Percentiles rank a stretch among this genome's conserved stretches.
phyloP scores from a whole-genome alignment of 2,329 filamentous ascomycete species.

The Phyllosticta capitalensis region DNA sequence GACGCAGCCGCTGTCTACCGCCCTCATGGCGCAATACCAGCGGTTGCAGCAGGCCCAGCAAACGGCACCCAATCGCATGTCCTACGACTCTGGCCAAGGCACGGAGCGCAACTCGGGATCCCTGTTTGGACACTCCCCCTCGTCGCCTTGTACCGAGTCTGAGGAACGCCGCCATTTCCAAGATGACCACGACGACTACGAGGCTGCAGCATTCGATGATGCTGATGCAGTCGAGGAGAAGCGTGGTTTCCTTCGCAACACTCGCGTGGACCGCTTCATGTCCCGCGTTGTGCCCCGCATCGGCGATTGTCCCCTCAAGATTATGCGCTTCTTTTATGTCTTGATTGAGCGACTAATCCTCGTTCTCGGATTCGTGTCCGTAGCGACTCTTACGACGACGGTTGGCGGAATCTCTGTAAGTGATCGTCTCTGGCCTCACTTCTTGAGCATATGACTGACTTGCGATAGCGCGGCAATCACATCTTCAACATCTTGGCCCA shows the following conservation, averaged over 20 bases:
- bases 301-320: slow-evolving; percentile 44
- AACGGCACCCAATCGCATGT: slow-evolving; percentile 24
- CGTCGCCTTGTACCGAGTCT: slow-evolving; percentile 44
- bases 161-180: slow-evolving; percentile 27
- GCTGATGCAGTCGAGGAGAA: slow-evolving; percentile 38
- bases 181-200: slow-evolving; percentile 41
- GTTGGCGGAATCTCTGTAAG: slow-evolving; percentile 80
- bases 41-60: slow-evolving; percentile 24
- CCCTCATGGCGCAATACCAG: slow-evolving; percentile 30
- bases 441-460: slow-evolving; percentile 9
- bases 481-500: slow-evolving; percentile 85
- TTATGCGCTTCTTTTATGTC: slow-evolving; percentile 53
- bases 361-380: slow-evolving; percentile 63
- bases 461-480: slow-evolving; percentile 49
- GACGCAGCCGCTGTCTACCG: slow-evolving; percentile 23
- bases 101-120: slow-evolving; percentile 62
- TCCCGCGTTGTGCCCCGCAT: slow-evolving; percentile 45
- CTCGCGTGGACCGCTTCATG: slow-evolving; percentile 42
- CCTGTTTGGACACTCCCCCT: slow-evolving; percentile 54
- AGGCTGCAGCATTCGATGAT: slow-evolving; percentile 26
- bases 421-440: slow-evolving; percentile 14
- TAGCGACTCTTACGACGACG: slow-evolving; percentile 64
- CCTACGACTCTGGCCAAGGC: slow-evolving; percentile 48
- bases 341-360: slow-evolving; percentile 68
- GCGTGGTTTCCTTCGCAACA: slow-evolving; percentile 37